Evolutionary conservation across 73 alveolate species (phyloP).

Genomic region (Durusdinium trenchii): DNA sequence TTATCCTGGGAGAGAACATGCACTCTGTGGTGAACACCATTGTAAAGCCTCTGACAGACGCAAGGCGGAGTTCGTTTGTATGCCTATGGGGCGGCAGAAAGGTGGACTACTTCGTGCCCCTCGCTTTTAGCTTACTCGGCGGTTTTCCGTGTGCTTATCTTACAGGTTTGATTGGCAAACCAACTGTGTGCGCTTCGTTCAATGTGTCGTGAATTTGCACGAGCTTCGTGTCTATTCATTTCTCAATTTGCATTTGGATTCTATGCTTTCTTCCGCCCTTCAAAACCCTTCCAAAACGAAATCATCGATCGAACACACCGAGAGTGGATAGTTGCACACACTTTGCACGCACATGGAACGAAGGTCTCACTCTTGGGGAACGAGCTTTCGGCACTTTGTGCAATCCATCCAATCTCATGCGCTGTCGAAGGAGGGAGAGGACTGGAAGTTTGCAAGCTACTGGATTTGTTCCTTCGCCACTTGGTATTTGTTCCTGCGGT

Average conservation of each 20-base stretch:
- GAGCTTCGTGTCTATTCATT: no score
- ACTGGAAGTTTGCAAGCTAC: conserved; percentile 6
- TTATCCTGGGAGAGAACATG: conserved; percentile 43
- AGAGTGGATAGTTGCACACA: no score
- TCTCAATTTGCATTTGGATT: no score
- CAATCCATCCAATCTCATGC: conserved; percentile 47
- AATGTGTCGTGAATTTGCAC: no score
- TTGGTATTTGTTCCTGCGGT: no score
- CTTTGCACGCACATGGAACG: neutral
- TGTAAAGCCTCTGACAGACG: neutral
- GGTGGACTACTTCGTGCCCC: conserved; percentile 55
- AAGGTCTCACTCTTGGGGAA: conserved; percentile 57
- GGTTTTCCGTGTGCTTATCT: no score
- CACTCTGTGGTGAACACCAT: conserved; percentile 40
- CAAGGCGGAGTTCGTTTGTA: conserved; percentile 18
- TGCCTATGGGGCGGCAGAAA: conserved; percentile 60
- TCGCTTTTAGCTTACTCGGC: neutral
- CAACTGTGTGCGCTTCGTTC: no score
- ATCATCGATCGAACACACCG: no score
- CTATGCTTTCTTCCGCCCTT: no score
- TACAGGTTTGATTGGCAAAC: neutral
- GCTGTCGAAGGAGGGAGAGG: conserved; percentile 17
- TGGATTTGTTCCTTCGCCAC: conserved; percentile 64
- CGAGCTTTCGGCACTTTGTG: conserved; percentile 42
- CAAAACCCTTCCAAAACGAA: no score